Percentiles rank a stretch among this genome's conserved stretches.
phyloP scores from a whole-genome alignment of 116 monocot genomes.

The Zostera marina region DNA sequence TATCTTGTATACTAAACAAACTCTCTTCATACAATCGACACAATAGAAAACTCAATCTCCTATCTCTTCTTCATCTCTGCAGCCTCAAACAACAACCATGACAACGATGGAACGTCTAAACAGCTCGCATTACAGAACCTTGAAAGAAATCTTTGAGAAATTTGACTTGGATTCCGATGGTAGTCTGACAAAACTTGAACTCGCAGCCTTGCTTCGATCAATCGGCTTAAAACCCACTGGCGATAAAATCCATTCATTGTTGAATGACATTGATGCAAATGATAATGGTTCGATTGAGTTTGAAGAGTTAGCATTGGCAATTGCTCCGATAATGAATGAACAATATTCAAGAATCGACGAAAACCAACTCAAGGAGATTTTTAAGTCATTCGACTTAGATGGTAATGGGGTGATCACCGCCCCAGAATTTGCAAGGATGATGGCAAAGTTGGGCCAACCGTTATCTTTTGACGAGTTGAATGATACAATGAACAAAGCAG shows the following conservation, averaged over 20 bases:
- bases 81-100: neutral
- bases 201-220: conserved; percentile 21
- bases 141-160: conserved; percentile 11
- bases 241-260: conserved; percentile 12
- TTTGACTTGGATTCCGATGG: conserved; percentile 24
- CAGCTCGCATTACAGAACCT: conserved; percentile 2
- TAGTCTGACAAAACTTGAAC: conserved; percentile 19
- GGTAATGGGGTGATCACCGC: conserved; percentile 15
- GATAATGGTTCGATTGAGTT: conserved; percentile 19
- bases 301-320: conserved; percentile 18
- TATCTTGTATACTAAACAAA: too few species aligned
- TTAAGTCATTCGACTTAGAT: conserved; percentile 8
- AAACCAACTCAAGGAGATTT: conserved; percentile 9
- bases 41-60: too few species aligned
- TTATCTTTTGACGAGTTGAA: conserved; percentile 14
- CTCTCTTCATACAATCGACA: too few species aligned
- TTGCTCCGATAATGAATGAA: conserved; percentile 27
- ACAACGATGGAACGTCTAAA: neutral
- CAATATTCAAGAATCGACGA: conserved; percentile 16
- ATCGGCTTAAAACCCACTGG: conserved; percentile 14
- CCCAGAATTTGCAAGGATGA: conserved; percentile 32
- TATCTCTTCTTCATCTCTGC: too few species aligned
- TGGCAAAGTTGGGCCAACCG: conserved; percentile 31
- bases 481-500: conserved; percentile 12
- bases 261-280: conserved; percentile 17